Conservation (phyloP, 345 rosid species). For the Citrus sp. region DNA sequence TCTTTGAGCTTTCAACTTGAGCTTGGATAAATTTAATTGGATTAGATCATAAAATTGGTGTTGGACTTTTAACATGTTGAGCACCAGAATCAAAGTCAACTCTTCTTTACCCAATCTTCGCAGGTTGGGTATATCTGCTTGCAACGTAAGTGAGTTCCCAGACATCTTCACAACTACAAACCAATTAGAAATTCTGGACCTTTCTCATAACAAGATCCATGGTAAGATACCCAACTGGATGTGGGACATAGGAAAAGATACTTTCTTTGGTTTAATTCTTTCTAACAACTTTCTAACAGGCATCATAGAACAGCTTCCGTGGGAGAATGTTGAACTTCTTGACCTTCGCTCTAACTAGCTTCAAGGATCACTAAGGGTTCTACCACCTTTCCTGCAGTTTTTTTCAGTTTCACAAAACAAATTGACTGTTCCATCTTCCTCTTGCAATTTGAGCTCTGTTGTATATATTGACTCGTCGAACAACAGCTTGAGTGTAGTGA, state of each 20-base stretch:
- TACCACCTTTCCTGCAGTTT: neutral
- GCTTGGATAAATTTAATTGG: no score
- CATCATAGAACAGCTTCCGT: neutral
- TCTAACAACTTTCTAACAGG: neutral
- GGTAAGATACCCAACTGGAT: constrained; percentile 20
- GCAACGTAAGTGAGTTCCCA: neutral
- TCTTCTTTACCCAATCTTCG: no score
- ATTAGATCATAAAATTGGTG: no score
- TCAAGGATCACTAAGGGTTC: neutral
- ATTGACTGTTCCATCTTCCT: neutral
- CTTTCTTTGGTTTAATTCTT: neutral
- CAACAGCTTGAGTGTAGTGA: neutral
- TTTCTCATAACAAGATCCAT: constrained; percentile 21
- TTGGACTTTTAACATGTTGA: no score
- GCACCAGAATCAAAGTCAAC: no score
- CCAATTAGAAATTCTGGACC: neutral
- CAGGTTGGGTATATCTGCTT: no score
- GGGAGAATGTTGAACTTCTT: neutral
- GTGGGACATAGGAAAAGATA: neutral
- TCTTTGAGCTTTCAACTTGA: no score
- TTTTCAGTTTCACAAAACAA: neutral
- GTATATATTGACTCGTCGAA: constrained; percentile 2
- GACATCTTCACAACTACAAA: neutral
- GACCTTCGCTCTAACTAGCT: neutral
- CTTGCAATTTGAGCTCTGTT: neutral